phyloP scores from a whole-genome alignment of 176 grass and related monocot genomes.

The Aegilops sharonensis region DNA sequence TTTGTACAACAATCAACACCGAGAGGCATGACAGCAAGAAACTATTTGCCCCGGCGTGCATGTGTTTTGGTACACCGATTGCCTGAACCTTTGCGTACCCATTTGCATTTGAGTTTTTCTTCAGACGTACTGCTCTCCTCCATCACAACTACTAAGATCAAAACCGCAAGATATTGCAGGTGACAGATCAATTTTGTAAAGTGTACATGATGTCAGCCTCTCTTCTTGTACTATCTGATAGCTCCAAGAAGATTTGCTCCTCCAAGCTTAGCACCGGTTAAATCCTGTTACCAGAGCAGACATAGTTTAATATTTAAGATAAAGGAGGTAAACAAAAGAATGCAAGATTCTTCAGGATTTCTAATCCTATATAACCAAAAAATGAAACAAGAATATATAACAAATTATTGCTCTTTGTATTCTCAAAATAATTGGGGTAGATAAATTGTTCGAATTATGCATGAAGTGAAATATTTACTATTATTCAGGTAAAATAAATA shows the following conservation, averaged over 20 bases:
- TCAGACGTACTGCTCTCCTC: neutral
- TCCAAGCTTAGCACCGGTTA: slow-evolving; percentile 84
- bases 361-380: neutral
- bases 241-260: slow-evolving; percentile 91
- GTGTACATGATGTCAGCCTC: slow-evolving; percentile 11
- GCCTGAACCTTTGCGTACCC: neutral
- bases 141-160: neutral
- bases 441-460: neutral
- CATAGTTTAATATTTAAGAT: neutral
- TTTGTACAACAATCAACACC: slow-evolving; percentile 2
- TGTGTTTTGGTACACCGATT: neutral
- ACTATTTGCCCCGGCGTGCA: neutral
- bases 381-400: neutral
- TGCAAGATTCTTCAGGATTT: neutral
- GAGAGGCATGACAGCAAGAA: neutral
- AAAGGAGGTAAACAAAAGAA: slow-evolving; percentile 1
- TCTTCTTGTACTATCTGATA: slow-evolving; percentile 50
- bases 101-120: neutral
- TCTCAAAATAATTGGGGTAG: neutral
- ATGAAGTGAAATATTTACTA: neutral
- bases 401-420: neutral
- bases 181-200: slow-evolving; percentile 3
- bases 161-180: neutral
- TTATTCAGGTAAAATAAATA: slow-evolving; percentile 1
- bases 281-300: slow-evolving; percentile 52